Evolutionary conservation across 179 eudicot genomes (phyloP).

Genomic region (Carnegiea gigantea): DNA sequence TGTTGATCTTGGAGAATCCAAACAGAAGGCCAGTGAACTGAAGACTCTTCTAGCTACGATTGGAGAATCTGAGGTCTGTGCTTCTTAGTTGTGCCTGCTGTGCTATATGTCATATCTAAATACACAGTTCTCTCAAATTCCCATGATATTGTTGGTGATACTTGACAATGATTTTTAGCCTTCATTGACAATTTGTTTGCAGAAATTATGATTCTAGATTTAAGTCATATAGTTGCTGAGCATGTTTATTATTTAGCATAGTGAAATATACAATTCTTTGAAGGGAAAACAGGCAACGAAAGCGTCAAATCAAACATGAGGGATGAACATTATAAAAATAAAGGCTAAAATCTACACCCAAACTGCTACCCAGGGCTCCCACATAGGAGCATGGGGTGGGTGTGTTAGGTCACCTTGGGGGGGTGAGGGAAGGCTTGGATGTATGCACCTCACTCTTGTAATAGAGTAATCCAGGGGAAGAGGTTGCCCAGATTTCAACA

Average conservation of each 20-base stretch:
- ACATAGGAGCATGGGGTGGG: too few species aligned
- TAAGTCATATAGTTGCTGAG: neutral
- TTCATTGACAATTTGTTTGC: neutral
- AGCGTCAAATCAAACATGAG: neutral
- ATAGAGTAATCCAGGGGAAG: neutral
- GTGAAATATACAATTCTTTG: neutral
- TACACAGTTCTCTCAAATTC: neutral
- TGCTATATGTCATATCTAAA: neutral
- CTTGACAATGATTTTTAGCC: neutral
- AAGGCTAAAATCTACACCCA: neutral
- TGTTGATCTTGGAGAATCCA: slow-evolving; percentile 94
- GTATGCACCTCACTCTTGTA: neutral
- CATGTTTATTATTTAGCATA: neutral
- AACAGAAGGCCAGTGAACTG: slow-evolving; percentile 81
- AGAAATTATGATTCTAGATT: neutral
- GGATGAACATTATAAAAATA: neutral
- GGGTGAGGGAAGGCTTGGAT: too few species aligned
- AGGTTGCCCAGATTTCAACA: neutral
- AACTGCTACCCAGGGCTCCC: neutral
- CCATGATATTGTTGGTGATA: neutral
- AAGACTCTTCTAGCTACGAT: slow-evolving; percentile 83
- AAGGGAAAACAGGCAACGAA: neutral
- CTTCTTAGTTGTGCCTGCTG: neutral
- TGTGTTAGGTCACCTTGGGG: neutral
- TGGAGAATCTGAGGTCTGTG: slow-evolving; percentile 93